Evolutionary conservation across 306 rosid species (phyloP), one percentile per base, ranked within the genome.

Genomic region (Lablab purpureus): DNA sequence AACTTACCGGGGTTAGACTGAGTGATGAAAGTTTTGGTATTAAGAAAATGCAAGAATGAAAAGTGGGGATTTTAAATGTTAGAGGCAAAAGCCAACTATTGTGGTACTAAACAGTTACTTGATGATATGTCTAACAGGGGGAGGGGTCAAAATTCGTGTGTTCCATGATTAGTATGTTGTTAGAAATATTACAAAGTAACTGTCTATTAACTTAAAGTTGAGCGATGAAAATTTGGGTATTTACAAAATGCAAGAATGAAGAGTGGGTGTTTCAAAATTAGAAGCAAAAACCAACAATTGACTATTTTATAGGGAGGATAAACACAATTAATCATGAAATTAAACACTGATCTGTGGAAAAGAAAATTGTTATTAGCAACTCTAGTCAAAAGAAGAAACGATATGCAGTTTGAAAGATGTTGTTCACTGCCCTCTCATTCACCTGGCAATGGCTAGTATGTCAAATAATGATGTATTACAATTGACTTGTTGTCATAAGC

Each of bases 321-420:
- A 56, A 56, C 62, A 22, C 17, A n/a, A 11, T 52, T 56, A 22
- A 23, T 7, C n/a, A 17, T 56, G 36, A 45, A 36, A 73, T 21
- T 28, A 28, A 52, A 52, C 22, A 60, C 36, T 8, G 10, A 62
- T 80, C 9, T 2, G 23, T 23, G 41, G 23, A 60, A 17, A 62
- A 17, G 22, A 67, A 64, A 21, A 30, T 72, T 58, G 76, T 22
- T 41, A 41, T 52, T 50, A 43, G 45, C 43, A 19, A 10, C 63
- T 22, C 8, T 7, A 52, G 19, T 27, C 13, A 36, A 6, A 40
- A 68, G 59, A 8, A 73, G 62, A 17, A 62, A 67, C 27, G 5
- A 11, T 47, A 18, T 50, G 52, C 7, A 15, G n/a, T 46, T 69
- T 65, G 64, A 55, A 66, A 54, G 75, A 70, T 36, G 6, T 62